phyloP scores from a whole-genome alignment of 2,329 filamentous ascomycete genomes.

The Harringtonia lauricola region DNA sequence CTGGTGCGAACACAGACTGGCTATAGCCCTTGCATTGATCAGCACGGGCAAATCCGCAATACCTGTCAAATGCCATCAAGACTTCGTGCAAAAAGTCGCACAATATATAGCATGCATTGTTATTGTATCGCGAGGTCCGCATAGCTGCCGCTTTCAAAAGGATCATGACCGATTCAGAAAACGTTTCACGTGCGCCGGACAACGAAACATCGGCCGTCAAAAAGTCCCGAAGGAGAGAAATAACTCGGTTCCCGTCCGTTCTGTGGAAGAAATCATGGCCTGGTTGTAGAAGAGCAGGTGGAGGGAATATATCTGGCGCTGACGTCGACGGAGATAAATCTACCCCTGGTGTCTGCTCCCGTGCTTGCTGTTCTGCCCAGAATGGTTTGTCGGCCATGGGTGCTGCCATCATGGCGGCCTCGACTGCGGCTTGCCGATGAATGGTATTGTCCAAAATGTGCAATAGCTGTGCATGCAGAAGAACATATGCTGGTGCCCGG shows the following conservation, averaged over 20 bases:
- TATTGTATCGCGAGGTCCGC: slow-evolving; percentile 69
- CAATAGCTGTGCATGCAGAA: slow-evolving; percentile 74
- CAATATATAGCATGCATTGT: slow-evolving; percentile 75
- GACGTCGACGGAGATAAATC: too few relatives aligned
- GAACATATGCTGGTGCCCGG: slow-evolving; percentile 63
- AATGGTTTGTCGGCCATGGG: slow-evolving; percentile 15
- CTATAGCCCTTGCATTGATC: slow-evolving; percentile 2
- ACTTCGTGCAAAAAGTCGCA: slow-evolving; percentile 84
- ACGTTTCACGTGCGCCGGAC: slow-evolving; percentile 48
- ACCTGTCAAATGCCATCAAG: slow-evolving; percentile 48
- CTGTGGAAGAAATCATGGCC: slow-evolving; percentile 56
- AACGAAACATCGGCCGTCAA: slow-evolving; percentile 42
- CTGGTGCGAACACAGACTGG: background rate
- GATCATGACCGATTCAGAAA: slow-evolving; percentile 63
- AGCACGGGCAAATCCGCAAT: slow-evolving; percentile 22
- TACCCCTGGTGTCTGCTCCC: too few relatives aligned
- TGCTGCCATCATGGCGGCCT: slow-evolving; percentile 23
- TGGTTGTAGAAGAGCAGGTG: too few relatives aligned
- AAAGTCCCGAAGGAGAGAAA: slow-evolving; percentile 73
- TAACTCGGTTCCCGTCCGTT: slow-evolving; percentile 81
- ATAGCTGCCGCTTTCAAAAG: slow-evolving; percentile 64
- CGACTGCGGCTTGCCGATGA: slow-evolving; percentile 55
- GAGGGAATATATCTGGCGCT: too few relatives aligned
- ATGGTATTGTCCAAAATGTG: slow-evolving; percentile 75
- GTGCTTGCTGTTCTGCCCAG: slow-evolving; percentile 10